phyloP scores from a whole-genome alignment of 805 yeast species.

The Saturnispora silvae region DNA sequence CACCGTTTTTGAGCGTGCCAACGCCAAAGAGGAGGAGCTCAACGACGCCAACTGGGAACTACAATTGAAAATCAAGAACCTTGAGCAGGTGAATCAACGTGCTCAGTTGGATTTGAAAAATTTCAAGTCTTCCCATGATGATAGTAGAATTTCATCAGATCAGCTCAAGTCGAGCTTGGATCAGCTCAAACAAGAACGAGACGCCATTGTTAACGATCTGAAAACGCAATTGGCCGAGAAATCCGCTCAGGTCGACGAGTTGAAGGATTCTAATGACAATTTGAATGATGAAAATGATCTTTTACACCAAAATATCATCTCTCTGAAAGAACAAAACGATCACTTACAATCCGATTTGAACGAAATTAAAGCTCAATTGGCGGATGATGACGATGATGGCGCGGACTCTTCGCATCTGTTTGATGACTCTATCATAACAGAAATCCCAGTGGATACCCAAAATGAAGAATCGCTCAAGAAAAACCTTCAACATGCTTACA shows the following conservation, averaged over 20 bases:
- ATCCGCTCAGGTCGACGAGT: conserved; percentile 34
- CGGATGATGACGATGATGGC: conserved; percentile 10
- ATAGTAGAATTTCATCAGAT: conserved; percentile 16
- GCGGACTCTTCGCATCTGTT: conserved; percentile 26
- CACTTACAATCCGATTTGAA: conserved; percentile 11
- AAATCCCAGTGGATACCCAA: conserved; percentile 28
- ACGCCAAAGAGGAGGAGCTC: conserved; percentile 35
- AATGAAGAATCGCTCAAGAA: conserved; percentile 59
- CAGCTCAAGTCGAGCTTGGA: conserved; percentile 41
- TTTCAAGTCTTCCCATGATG: conserved; percentile 27
- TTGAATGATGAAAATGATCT: conserved; percentile 63
- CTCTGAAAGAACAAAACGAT: conserved; percentile 14
- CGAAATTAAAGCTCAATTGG: conserved; percentile 8
- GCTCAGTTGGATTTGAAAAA: conserved; percentile 33
- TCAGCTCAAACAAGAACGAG: conserved; percentile 29
- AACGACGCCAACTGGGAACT: conserved; percentile 65
- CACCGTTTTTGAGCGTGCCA: conserved; percentile 24
- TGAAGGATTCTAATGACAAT: conserved; percentile 43
- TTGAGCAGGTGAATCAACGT: conserved; percentile 34
- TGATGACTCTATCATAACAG: conserved; percentile 24
- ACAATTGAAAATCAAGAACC: conserved; percentile 35
- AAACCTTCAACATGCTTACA: conserved; percentile 54
- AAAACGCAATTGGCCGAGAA: conserved; percentile 28
- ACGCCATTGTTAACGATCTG: conserved; percentile 31
- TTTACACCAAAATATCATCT: conserved; percentile 31